phyloP scores from a whole-genome alignment of 2,329 filamentous ascomycete species.

The Dendrostoma leiphaemia region DNA sequence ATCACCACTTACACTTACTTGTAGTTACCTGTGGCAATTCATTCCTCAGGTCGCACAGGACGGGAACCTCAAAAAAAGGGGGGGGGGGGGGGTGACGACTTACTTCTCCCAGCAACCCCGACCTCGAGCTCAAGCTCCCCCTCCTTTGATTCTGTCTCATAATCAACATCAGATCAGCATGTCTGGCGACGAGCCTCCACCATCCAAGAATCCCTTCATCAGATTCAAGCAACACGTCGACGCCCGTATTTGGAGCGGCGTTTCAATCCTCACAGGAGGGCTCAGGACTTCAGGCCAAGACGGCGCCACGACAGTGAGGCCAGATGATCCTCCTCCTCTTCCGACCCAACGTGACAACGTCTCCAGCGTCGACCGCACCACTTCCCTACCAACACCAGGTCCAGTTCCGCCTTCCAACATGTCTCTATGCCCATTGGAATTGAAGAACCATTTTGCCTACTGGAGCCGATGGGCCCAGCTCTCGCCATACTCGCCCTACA shows the following conservation, averaged over 20 bases:
- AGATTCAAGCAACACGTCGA: conserved; percentile 41
- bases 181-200: conserved; percentile 15
- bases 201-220: conserved; percentile 35
- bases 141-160: too few species aligned
- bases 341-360: neutral
- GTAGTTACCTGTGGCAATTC: too few species aligned
- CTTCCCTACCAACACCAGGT: neutral
- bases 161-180: neutral
- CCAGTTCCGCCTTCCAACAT: neutral
- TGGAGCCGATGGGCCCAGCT: conserved; percentile 35
- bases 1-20: too few species aligned
- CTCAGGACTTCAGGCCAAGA: conserved; percentile 16
- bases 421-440: neutral
- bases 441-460: conserved; percentile 1
- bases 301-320: neutral
- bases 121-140: too few species aligned
- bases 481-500: conserved; percentile 44
- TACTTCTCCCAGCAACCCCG: too few species aligned
- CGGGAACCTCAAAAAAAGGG: too few species aligned
- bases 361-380: neutral
- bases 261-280: conserved; percentile 27
- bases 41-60: too few species aligned
- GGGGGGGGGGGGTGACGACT: too few species aligned
- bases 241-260: conserved; percentile 32
- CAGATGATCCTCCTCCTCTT: neutral